Conservation (phyloP, 495 filamentous ascomycete genomes). For the Tuber borchii region DNA sequence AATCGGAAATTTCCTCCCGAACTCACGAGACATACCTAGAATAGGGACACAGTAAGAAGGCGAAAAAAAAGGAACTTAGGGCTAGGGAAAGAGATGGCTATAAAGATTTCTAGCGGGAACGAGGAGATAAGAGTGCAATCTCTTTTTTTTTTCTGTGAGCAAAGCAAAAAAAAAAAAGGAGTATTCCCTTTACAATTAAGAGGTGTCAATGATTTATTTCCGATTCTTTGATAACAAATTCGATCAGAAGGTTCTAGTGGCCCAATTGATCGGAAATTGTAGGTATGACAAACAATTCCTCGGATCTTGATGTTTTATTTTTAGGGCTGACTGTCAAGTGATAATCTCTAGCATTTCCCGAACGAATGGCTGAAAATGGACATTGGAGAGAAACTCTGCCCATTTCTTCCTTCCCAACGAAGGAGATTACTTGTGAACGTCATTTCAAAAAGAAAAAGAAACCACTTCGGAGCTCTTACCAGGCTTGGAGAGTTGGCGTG, state of each 20-base stretch:
- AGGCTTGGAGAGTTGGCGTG: slow-evolving; percentile 10
- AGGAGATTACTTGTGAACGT: background rate
- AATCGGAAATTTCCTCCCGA: slow-evolving; percentile 33
- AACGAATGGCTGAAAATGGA: background rate
- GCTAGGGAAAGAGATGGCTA: background rate
- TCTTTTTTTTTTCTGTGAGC: background rate
- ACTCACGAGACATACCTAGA: background rate
- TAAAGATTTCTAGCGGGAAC: background rate
- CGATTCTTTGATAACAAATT: background rate
- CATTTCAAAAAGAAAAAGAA: background rate
- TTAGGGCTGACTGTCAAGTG: background rate
- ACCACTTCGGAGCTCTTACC: slow-evolving; percentile 2
- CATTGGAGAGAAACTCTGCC: background rate
- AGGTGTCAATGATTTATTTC: slow-evolving; percentile 1
- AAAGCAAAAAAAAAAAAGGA: background rate
- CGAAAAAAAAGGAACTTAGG: background rate
- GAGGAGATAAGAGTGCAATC: background rate
- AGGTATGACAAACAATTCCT: background rate
- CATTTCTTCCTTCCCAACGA: background rate
- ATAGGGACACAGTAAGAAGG: slow-evolving; percentile 3
- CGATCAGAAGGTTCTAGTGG: background rate
- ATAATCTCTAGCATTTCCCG: background rate
- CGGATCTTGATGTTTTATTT: slow-evolving; percentile 1
- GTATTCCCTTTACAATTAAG: background rate
- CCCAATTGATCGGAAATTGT: slow-evolving; percentile 1